Evolutionary conservation across 371 early-diverging fungal species (phyloP).

Genomic region (Mucor lusitanicus): DNA sequence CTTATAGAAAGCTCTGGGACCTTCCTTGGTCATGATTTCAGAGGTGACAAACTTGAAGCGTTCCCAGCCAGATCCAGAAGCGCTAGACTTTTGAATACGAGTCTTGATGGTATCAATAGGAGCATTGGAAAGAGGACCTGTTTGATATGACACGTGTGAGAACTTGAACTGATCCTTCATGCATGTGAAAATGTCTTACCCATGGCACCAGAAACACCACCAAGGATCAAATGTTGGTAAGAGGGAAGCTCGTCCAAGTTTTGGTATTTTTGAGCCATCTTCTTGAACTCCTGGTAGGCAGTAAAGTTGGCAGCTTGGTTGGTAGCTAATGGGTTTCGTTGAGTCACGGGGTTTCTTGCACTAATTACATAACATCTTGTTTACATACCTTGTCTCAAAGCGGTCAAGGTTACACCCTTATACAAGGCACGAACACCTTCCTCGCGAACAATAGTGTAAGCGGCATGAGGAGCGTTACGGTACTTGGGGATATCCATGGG

Average conservation of each 20-base stretch:
- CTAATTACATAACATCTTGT: not conserved
- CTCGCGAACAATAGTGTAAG: constrained; percentile 89
- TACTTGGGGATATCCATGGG: constrained; percentile 97
- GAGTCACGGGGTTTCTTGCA: not conserved
- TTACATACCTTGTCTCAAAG: constrained; percentile 83
- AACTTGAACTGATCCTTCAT: not conserved
- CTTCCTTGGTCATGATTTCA: constrained; percentile 85
- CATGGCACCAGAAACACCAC: constrained; percentile 96
- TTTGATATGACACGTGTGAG: not conserved
- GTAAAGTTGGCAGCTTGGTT: constrained; percentile 99
- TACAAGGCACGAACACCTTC: constrained; percentile 92
- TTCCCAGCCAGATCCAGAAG: constrained; percentile 76
- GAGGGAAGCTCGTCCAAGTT: constrained; percentile 84
- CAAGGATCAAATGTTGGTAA: constrained; percentile 89
- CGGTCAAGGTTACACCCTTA: constrained; percentile 94
- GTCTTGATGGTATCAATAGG: constrained; percentile 99
- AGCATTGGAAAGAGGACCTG: constrained; percentile 91
- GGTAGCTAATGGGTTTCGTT: constrained; percentile 65
- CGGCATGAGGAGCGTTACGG: constrained; percentile 93
- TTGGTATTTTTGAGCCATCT: constrained; percentile 63
- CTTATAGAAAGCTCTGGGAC: constrained; percentile 92
- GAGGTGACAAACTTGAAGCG: constrained; percentile 79
- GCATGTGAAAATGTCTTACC: constrained; percentile 35
- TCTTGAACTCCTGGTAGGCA: constrained; percentile 92
- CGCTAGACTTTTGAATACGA: constrained; percentile 87